Conservation (phyloP, 495 filamentous ascomycete genomes). For the Bacidia rubella region DNA sequence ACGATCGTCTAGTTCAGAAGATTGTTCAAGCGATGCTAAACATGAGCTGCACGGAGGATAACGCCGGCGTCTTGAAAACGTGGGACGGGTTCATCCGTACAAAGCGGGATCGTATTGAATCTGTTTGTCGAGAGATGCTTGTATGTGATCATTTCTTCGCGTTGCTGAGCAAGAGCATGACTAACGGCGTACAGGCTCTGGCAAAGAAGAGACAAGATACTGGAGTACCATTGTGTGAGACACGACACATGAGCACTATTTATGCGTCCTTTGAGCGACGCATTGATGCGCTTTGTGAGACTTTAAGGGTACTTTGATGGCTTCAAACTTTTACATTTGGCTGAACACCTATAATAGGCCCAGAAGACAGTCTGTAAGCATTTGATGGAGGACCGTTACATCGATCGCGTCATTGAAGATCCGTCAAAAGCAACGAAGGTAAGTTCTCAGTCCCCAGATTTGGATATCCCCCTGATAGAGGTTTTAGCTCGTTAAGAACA, state of each 20-base stretch:
- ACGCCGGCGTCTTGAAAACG: constrained; percentile 22
- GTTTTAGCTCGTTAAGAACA: constrained; percentile 14
- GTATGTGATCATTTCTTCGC: not conserved
- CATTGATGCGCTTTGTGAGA: not conserved
- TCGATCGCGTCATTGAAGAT: constrained; percentile 24
- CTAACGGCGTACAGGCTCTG: constrained; percentile 13
- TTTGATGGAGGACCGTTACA: constrained; percentile 22
- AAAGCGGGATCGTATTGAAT: constrained; percentile 10
- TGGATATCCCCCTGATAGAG: not conserved
- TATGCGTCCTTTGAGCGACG: not conserved
- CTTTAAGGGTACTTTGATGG: not conserved
- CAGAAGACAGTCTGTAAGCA: constrained; percentile 32
- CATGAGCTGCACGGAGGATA: constrained; percentile 20
- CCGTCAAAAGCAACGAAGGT: constrained; percentile 17
- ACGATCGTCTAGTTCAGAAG: not conserved
- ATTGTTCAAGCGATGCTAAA: constrained; percentile 18
- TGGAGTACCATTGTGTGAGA: not conserved
- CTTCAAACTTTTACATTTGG: not conserved
- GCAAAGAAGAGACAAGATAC: not conserved
- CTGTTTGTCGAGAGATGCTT: constrained; percentile 19
- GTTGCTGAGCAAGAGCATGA: no score
- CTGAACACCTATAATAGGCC: not conserved
- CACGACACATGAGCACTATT: not conserved
- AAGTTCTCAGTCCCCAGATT: not conserved
- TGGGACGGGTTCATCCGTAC: constrained; percentile 15